Conservation (phyloP, 176 grass and related monocot genomes). For the Elaeis guineensis region DNA sequence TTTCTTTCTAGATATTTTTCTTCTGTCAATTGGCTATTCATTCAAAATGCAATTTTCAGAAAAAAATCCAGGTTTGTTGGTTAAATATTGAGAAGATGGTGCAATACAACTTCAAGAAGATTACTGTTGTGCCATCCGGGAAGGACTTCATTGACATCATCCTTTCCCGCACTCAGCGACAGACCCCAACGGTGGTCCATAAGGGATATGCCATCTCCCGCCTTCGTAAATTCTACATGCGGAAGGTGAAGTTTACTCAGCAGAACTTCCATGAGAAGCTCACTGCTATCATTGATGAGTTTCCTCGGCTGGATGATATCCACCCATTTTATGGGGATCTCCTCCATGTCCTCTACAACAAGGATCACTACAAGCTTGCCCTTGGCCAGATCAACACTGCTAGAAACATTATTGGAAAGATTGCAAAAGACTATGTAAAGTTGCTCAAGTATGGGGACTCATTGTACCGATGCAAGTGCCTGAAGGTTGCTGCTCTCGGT, state of each 20-base stretch:
- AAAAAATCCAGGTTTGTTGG: too few relatives aligned
- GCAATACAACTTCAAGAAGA: slow-evolving; percentile 78
- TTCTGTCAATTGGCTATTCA: too few relatives aligned
- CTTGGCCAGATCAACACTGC: slow-evolving; percentile 68
- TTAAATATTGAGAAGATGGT: slow-evolving; percentile 33
- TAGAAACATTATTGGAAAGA: slow-evolving; percentile 64
- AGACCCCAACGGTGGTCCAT: slow-evolving; percentile 79
- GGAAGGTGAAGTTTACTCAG: slow-evolving; percentile 55
- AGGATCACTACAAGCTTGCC: slow-evolving; percentile 84
- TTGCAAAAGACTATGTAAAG: slow-evolving; percentile 60
- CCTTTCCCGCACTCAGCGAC: slow-evolving; percentile 64
- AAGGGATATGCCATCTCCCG: slow-evolving; percentile 60
- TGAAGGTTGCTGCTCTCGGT: slow-evolving; percentile 57
- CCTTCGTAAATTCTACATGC: slow-evolving; percentile 77
- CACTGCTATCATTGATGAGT: slow-evolving; percentile 56
- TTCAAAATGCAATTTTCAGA: too few relatives aligned
- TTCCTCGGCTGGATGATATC: slow-evolving; percentile 54
- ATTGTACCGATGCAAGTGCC: slow-evolving; percentile 56
- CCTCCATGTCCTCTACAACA: slow-evolving; percentile 69
- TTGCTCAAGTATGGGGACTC: slow-evolving; percentile 67
- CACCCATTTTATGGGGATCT: slow-evolving; percentile 71
- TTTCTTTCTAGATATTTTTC: too few relatives aligned
- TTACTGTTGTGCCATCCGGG: slow-evolving; percentile 57
- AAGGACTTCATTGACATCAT: slow-evolving; percentile 82
- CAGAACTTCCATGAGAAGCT: slow-evolving; percentile 79